Conservation (phyloP, 768 basidiomycete species). For the Xanthoconium purpureum region DNA sequence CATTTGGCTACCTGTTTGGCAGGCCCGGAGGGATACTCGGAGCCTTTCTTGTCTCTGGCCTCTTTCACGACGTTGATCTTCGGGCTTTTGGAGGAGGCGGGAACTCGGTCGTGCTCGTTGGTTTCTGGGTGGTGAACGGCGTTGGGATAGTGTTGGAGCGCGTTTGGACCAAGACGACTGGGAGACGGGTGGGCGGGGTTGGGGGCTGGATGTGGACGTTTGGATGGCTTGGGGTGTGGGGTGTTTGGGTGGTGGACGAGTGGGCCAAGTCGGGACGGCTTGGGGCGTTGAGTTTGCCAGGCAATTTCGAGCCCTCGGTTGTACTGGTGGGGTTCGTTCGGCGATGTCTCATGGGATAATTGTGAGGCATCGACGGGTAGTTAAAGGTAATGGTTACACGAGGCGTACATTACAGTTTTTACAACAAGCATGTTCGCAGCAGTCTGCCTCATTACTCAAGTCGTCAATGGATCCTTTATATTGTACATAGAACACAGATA, state of each 20-base stretch:
- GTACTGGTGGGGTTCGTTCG: slow-evolving; percentile 26
- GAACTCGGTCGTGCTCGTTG: slow-evolving; percentile 39
- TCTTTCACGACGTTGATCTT: slow-evolving; percentile 55
- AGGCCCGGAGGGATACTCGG: slow-evolving; percentile 50
- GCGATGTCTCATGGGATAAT: too few relatives aligned
- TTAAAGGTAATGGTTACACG: too few relatives aligned
- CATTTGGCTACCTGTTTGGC: slow-evolving; percentile 44
- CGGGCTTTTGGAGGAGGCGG: slow-evolving; percentile 30
- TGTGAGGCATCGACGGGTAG: too few relatives aligned
- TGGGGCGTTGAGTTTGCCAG: not conserved
- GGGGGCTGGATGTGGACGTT: slow-evolving; percentile 52
- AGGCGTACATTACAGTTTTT: too few relatives aligned
- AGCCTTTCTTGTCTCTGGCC: slow-evolving; percentile 55
- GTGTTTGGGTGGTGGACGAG: slow-evolving; percentile 45
- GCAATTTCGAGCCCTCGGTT: slow-evolving; percentile 6
- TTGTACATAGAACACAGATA: too few relatives aligned
- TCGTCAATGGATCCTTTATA: too few relatives aligned
- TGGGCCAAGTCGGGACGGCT: slow-evolving; percentile 19
- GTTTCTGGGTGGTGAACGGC: slow-evolving; percentile 56
- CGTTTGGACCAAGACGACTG: slow-evolving; percentile 41
- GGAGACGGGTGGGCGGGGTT: slow-evolving; percentile 44
- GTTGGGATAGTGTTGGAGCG: slow-evolving; percentile 51
- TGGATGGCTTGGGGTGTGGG: slow-evolving; percentile 49
- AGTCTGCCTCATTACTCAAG: too few relatives aligned
- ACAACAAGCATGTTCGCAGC: too few relatives aligned